Percentiles rank a stretch among this genome's conserved stretches.
Evolutionary conservation across 2,329 filamentous ascomycete genomes (phyloP).

Genomic region (Aureobasidium sp.): DNA sequence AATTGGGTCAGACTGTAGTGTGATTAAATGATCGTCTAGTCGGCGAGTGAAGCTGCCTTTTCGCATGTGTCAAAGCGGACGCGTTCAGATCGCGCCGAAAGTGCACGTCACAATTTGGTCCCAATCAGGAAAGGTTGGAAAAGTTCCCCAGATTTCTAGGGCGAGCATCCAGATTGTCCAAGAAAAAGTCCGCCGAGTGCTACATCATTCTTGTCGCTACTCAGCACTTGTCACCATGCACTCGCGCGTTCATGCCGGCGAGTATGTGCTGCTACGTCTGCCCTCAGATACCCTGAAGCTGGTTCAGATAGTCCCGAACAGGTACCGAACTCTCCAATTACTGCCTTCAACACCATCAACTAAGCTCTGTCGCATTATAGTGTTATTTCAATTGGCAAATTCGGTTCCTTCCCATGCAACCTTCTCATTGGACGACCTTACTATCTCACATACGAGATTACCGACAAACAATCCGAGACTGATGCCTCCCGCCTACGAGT

Average conservation of each 20-base stretch:
- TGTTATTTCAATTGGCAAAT: slow-evolving; percentile 80
- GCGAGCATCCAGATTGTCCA: background rate
- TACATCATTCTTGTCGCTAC: background rate
- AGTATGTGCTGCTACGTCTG: slow-evolving; percentile 49
- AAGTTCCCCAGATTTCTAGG: background rate
- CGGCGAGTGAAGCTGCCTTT: background rate
- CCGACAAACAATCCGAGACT: slow-evolving; percentile 57
- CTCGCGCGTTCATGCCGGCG: slow-evolving; percentile 43
- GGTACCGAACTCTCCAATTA: slow-evolving; percentile 44
- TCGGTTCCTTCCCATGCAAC: slow-evolving; percentile 83
- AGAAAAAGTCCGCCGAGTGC: background rate
- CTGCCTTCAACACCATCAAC: background rate
- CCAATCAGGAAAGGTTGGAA: background rate
- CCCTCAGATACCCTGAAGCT: slow-evolving; percentile 54
- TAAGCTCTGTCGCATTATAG: background rate
- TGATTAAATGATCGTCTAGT: background rate
- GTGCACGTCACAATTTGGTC: background rate
- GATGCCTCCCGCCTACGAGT: slow-evolving; percentile 65
- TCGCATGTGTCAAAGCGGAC: background rate
- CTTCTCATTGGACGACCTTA: slow-evolving; percentile 86
- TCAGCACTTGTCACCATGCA: slow-evolving; percentile 29
- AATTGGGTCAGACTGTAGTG: background rate
- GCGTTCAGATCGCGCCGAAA: background rate
- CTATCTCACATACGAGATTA: slow-evolving; percentile 83
- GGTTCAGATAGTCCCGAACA: slow-evolving; percentile 54